Evolutionary conservation across 2,329 filamentous ascomycete species (phyloP).

Genomic region (Trichoderma brevicompactum): DNA sequence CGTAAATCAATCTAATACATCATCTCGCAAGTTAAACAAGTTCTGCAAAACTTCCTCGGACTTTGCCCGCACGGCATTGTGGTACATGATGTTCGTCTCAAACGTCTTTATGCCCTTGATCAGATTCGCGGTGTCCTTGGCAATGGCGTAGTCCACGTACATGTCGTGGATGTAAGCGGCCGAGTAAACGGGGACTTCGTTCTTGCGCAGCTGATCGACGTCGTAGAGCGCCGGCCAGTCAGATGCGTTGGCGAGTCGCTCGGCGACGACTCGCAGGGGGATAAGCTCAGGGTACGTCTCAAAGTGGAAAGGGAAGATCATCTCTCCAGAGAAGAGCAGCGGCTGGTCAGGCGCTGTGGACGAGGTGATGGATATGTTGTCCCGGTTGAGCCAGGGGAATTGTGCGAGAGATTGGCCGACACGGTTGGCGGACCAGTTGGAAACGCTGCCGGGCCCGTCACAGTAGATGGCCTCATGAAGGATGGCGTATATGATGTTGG

Average conservation of each 20-base stretch:
- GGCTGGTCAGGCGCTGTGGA: constrained; percentile 46
- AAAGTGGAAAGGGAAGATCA: constrained; percentile 88
- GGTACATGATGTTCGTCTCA: constrained; percentile 85
- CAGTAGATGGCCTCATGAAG: constrained; percentile 90
- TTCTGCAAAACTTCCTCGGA: constrained; percentile 76
- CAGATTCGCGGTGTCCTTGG: constrained; percentile 71
- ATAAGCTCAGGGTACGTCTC: constrained; percentile 76
- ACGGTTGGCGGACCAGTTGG: constrained; percentile 76
- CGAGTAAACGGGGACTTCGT: constrained; percentile 84
- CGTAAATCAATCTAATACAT: constrained; percentile 57
- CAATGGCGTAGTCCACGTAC: constrained; percentile 83
- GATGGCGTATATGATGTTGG: constrained; percentile 79
- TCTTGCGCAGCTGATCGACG: constrained; percentile 69
- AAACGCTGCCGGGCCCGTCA: constrained; percentile 63
- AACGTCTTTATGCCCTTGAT: constrained; percentile 80
- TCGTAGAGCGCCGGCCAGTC: constrained; percentile 82
- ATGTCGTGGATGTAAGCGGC: constrained; percentile 86
- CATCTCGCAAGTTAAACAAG: constrained; percentile 77
- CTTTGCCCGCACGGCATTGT: constrained; percentile 76
- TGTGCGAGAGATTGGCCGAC: constrained; percentile 55
- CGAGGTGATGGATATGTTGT: constrained; percentile 35
- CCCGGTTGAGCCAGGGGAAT: constrained; percentile 57
- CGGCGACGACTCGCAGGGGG: constrained; percentile 69
- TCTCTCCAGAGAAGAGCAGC: constrained; percentile 86
- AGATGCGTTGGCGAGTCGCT: constrained; percentile 68